These are phyloP conservation scores for Tetraselmis chui DNA, from an alignment of 139 green algal genomes.

Conservation along the genomic window DNA sequence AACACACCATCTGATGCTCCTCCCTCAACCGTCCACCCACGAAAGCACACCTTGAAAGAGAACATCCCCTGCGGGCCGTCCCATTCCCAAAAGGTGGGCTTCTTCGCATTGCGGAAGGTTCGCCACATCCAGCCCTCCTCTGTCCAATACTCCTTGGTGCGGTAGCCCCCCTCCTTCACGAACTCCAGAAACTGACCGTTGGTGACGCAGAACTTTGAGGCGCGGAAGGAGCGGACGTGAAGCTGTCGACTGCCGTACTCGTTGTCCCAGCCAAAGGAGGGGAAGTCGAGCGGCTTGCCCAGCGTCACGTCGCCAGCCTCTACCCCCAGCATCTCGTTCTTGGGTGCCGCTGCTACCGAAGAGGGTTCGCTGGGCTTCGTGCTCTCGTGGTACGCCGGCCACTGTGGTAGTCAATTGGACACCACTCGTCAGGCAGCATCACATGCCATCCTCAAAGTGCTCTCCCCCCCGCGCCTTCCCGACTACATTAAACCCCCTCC, in stretches of 20 bases:
- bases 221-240: constrained; percentile 23
- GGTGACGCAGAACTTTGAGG: constrained; percentile 38
- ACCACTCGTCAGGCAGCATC: too few relatives aligned
- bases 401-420: constrained; percentile 36
- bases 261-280: constrained; percentile 74
- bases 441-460: too few relatives aligned
- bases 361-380: neutral
- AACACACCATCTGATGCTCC: too few relatives aligned
- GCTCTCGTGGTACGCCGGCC: constrained; percentile 58
- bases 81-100: constrained; percentile 71
- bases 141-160: constrained; percentile 46
- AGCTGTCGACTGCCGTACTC: constrained; percentile 56
- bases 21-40: too few relatives aligned
- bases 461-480: too few relatives aligned
- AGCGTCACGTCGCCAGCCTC: constrained; percentile 19
- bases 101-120: constrained; percentile 78
- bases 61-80: constrained; percentile 44
- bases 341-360: neutral
- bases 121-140: constrained; percentile 66
- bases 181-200: constrained; percentile 73
- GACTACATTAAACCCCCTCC: too few relatives aligned
- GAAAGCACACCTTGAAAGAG: neutral
- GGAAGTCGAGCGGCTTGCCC: constrained; percentile 64
- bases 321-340: constrained; percentile 2
- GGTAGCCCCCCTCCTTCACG: constrained; percentile 57